These are phyloP conservation scores for Scheffersomyces coipomensis DNA, from an alignment of 805 yeast genomes.

Conservation along the genomic window DNA sequence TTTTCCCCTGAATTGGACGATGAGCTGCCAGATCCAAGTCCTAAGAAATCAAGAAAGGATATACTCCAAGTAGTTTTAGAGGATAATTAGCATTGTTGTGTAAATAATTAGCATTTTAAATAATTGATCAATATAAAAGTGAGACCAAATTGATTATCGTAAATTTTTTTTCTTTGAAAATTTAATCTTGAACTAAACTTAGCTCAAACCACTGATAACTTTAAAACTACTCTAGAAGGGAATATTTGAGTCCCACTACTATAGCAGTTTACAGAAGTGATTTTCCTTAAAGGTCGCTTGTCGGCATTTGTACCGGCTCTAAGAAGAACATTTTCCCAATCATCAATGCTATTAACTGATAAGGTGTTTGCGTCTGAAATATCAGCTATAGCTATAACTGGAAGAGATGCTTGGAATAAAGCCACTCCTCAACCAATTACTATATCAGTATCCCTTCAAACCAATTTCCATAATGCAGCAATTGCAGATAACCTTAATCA, in stretches of 20 bases:
- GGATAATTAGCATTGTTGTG: too few species aligned
- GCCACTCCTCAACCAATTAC: constrained; percentile 64
- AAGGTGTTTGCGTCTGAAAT: constrained; percentile 54
- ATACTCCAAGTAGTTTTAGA: neutral
- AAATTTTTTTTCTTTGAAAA: too few species aligned
- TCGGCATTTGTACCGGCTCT: constrained; percentile 13
- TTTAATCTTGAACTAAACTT: too few species aligned
- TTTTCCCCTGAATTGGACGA: neutral
- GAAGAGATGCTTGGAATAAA: constrained; percentile 74
- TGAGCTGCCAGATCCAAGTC: neutral
- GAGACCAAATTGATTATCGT: too few species aligned
- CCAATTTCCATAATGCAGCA: constrained; percentile 76
- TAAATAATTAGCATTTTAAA: too few species aligned
- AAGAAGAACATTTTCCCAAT: constrained; percentile 10
- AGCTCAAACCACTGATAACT: too few species aligned
- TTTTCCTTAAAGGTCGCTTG: constrained; percentile 1
- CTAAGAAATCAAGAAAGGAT: neutral
- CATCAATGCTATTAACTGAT: constrained; percentile 24
- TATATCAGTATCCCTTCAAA: constrained; percentile 57
- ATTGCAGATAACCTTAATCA: constrained; percentile 74
- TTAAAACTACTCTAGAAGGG: too few species aligned
- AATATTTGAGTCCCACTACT: too few species aligned
- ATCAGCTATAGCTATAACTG: constrained; percentile 60
- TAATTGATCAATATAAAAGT: too few species aligned
- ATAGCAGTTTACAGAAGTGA: too few species aligned